Evolutionary conservation across 192 early-diverging fungal genomes (phyloP), one percentile per base, ranked within the genome.

Genomic region (Spinellus fusiger): DNA sequence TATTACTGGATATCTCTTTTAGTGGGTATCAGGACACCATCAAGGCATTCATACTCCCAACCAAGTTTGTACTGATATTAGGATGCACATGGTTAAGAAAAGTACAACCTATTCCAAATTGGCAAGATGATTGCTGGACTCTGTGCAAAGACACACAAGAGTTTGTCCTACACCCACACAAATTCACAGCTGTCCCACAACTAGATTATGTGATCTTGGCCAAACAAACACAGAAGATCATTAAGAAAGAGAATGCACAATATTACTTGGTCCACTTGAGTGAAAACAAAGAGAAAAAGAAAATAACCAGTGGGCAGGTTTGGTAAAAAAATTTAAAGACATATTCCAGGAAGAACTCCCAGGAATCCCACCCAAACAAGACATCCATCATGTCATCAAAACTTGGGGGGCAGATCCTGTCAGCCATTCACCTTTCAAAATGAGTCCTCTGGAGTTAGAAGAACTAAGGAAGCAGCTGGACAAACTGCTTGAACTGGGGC

Each of bases 401-500:
- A 56, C 55, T 23, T 32, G 55, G 6, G 55, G 22, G 12, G 55
- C 55, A 2, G 20, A 4, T 5, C 55, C 34, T 12, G 20, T 56
- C 15, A 33, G 32, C 2, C 25, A 46, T 9, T 18, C 58, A 3
- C 46, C 58, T 1, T 59, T 37, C 46, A 47, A 59, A 18, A 59
- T 33, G 44, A 32, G 27, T 49, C 58, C 48, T 15, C n/a, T 33
- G n/a, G 65, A 67, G 27, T 58, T 66, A 5, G 70, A 71, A 7
- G 70, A 65, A 37, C 52, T 71, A 0, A 23, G 34, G 7, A 51
- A 48, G 18, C 61, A 73, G 38, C 25, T 56, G 20, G 44, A 59
- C 6, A 29, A 50, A 16, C 44, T 85, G 82, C 85, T 73, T 0
- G 16, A 56, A 4, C 50, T 66, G 16, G 67, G 68, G 0, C 33